Evolutionary conservation across 352 stramenopile genomes (phyloP).

Genomic region (Pythium brachiatum): DNA sequence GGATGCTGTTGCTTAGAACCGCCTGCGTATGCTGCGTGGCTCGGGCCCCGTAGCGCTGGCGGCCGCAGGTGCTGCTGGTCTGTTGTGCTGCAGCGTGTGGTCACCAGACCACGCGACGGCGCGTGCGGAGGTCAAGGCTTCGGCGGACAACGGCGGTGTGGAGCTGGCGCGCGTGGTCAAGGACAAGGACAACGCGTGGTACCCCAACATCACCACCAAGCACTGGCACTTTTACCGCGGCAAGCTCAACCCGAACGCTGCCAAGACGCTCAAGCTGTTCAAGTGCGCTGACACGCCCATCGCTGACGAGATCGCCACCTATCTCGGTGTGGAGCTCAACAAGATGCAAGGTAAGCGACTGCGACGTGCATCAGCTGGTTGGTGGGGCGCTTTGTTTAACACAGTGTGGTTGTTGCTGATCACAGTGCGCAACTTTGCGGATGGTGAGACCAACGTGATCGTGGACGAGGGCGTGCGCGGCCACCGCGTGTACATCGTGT

Average conservation of each 20-base stretch:
- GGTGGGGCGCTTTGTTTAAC: background rate
- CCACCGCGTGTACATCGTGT: conserved; percentile 85
- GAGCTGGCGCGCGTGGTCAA: conserved; percentile 16
- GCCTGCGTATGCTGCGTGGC: conserved; percentile 22
- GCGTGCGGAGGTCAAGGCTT: conserved; percentile 10
- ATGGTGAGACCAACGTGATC: conserved; percentile 77
- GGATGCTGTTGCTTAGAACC: conserved; percentile 15
- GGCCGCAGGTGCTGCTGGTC: conserved; percentile 34
- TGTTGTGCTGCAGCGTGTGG: conserved; percentile 31
- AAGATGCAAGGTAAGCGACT: conserved; percentile 55
- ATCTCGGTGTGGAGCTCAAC: conserved; percentile 78
- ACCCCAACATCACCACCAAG: conserved; percentile 82
- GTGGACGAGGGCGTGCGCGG: conserved; percentile 80
- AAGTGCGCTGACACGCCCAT: conserved; percentile 86
- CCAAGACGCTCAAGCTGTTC: conserved; percentile 88
- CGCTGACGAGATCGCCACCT: conserved; percentile 79
- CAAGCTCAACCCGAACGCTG: conserved; percentile 78
- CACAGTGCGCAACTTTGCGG: conserved; percentile 75
- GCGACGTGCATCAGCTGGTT: too few species aligned
- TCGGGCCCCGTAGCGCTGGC: conserved; percentile 24
- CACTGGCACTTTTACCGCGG: conserved; percentile 89
- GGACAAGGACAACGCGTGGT: conserved; percentile 44
- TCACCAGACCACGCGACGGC: conserved; percentile 7
- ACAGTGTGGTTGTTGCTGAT: too few species aligned
- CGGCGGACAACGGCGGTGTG: conserved; percentile 11